phyloP scores from a whole-genome alignment of 1,284 basidiomycete species.

The Cutaneotrichosporon daszewskae region DNA sequence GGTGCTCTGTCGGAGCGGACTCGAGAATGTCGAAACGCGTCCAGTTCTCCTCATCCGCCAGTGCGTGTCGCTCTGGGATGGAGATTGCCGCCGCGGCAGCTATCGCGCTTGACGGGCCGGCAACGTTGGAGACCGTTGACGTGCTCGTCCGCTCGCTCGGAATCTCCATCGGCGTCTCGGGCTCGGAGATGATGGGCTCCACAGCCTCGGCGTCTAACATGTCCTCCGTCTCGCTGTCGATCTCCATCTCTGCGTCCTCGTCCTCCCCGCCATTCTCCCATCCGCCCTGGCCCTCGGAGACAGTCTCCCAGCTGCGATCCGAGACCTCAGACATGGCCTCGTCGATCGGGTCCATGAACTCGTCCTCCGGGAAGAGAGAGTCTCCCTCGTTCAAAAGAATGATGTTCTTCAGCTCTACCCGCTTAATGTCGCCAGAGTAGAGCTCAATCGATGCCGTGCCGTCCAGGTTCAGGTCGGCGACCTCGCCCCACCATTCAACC shows the following conservation, averaged over 20 bases:
- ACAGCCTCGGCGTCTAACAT: slow-evolving; percentile 16
- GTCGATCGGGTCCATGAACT: slow-evolving; percentile 14
- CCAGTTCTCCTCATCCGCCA: slow-evolving; percentile 51
- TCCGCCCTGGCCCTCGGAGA: slow-evolving; percentile 4
- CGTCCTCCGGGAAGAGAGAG: slow-evolving; percentile 25
- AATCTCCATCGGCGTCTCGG: background rate
- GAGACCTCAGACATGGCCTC: slow-evolving; percentile 23
- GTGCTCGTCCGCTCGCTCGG: background rate
- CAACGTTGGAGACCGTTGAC: no score
- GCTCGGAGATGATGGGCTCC: slow-evolving; percentile 4
- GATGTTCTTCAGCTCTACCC: slow-evolving; percentile 23
- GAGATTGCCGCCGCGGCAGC: background rate
- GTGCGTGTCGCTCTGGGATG: background rate
- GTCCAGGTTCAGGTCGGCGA: slow-evolving; percentile 44
- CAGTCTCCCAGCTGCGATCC: slow-evolving; percentile 33
- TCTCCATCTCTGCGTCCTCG: slow-evolving; percentile 12
- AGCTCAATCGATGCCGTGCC: slow-evolving; percentile 43
- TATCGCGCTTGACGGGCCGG: no score
- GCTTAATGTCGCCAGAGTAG: slow-evolving; percentile 26
- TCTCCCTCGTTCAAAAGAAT: slow-evolving; percentile 27
- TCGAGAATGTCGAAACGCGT: slow-evolving; percentile 70
- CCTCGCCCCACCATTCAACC: slow-evolving; percentile 50
- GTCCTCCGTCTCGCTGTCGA: slow-evolving; percentile 20
- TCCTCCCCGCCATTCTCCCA: background rate
- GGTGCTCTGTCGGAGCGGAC: slow-evolving; percentile 70